phyloP scores from a whole-genome alignment of 2,329 filamentous ascomycete species.

The Phialocephala subalpina region DNA sequence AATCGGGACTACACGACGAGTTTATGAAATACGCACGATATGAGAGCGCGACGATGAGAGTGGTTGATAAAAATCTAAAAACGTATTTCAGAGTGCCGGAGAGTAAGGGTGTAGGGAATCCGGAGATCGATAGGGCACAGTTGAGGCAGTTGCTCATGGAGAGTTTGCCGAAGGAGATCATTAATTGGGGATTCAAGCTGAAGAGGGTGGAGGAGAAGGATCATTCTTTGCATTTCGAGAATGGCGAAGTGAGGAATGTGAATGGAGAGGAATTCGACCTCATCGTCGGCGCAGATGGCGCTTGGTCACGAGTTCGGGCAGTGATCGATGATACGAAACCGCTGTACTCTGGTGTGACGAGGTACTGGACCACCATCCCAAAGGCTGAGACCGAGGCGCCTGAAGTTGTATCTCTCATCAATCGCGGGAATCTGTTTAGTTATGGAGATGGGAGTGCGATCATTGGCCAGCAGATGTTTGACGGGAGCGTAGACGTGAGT shows the following conservation, averaged over 20 bases:
- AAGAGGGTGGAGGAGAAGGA: slow-evolving; percentile 17
- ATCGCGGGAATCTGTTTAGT: slow-evolving; percentile 40
- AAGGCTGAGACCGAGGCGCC: slow-evolving; percentile 38
- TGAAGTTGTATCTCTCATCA: slow-evolving; percentile 36
- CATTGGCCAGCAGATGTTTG: slow-evolving; percentile 39
- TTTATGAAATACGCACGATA: slow-evolving; percentile 49
- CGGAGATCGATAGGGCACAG: slow-evolving; percentile 30
- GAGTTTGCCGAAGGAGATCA: slow-evolving; percentile 13
- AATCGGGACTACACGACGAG: slow-evolving; percentile 52
- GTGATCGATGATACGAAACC: slow-evolving; percentile 42
- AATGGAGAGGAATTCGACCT: slow-evolving; percentile 43
- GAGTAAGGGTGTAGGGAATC: slow-evolving; percentile 29
- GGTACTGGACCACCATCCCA: slow-evolving; percentile 42
- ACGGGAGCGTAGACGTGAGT: slow-evolving; percentile 25
- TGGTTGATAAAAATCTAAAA: slow-evolving; percentile 49
- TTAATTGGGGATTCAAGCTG: slow-evolving; percentile 26
- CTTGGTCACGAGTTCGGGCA: slow-evolving; percentile 48
- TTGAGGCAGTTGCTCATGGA: slow-evolving; percentile 27
- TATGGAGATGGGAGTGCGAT: slow-evolving; percentile 39
- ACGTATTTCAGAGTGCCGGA: slow-evolving; percentile 43
- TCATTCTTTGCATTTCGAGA: slow-evolving; percentile 21
- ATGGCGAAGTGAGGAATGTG: slow-evolving; percentile 9
- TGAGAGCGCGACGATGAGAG: slow-evolving; percentile 40
- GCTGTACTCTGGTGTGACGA: slow-evolving; percentile 49
- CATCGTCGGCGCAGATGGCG: slow-evolving; percentile 50